Evolutionary conservation across 805 yeast genomes (phyloP), one percentile per base, ranked within the genome.

Genomic region (Blastobotrys americana): DNA sequence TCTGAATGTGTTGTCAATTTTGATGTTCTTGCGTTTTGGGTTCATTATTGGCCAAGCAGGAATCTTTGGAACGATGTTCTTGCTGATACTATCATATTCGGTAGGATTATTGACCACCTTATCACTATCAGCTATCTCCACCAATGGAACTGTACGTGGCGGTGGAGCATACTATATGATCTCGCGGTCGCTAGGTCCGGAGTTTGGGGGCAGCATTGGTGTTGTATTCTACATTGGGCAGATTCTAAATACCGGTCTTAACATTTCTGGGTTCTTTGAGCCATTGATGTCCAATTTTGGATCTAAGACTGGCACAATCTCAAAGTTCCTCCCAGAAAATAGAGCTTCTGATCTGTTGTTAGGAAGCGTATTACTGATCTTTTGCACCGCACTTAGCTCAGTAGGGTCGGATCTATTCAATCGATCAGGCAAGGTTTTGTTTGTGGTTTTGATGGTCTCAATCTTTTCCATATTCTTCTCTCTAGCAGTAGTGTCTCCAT

Each of bases 151-250:
- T 0, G 97, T 93, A 2, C 77, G 88, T 54, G 97, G 97, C 10
- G 99, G 99, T 13, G 99, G 99, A 39, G 97, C 97, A 0, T 93
- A 93, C 61, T 93, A 88, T 57, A 93, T 93, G 97, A 87, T 93
- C 48, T 84, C 95, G 27, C 73, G 99, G 53, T 82, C 95, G 27
- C 68, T 93, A 49, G 99, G 99, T 0, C 96, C 97, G 3, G 99
- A 93, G 61, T 93, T 93, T 65, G 99, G 99, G 21, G 98, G 98
- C 3, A 84, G 96, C 3, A 90, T 93, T 51, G 99, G 99, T 1
- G 72, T 93, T 22, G 90, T 93, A 19, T 93, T 93, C 62, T 94
- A 83, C 58, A 71, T 93, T 43, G 99, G 99, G 0, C 99, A 93
- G 66, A 88, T 89, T 5, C 70, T 93, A 46, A 93, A 93, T 61